A percentile compares a stretch with the other conserved stretches of the same genome.
These are phyloP conservation scores for Amoebophrya sp. DNA, from an alignment of 169 alveolate species.

Conservation along the genomic window DNA sequence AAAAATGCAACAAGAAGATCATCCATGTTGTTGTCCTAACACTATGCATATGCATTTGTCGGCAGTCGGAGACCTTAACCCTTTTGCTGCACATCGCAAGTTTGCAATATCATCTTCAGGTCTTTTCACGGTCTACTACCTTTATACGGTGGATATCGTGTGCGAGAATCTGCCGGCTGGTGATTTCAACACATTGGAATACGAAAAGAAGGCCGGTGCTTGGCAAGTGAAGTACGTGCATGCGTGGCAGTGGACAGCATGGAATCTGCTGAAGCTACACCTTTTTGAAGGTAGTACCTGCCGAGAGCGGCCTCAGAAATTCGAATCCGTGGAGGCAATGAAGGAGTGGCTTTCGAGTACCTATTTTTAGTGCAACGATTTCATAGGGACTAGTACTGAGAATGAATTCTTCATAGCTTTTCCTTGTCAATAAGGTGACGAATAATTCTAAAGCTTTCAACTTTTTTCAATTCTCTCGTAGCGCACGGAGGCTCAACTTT, in stretches of 20 bases:
- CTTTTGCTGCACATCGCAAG: no score
- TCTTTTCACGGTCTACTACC: background rate
- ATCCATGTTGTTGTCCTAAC: no score
- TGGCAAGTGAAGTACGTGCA: background rate
- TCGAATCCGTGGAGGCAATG: background rate
- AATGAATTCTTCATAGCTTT: no score
- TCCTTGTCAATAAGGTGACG: no score
- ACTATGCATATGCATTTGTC: no score
- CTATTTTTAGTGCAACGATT: background rate
- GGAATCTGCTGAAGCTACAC: slow-evolving; percentile 2
- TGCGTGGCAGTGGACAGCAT: background rate
- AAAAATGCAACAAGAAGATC: no score
- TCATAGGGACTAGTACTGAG: no score
- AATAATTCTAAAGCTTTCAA: no score
- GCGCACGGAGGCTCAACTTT: background rate
- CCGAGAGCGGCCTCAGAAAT: background rate
- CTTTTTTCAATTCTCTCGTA: no score
- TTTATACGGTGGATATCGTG: background rate
- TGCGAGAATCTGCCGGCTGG: background rate
- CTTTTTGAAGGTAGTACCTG: background rate
- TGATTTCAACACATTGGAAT: background rate
- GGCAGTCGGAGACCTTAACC: no score
- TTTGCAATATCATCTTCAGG: background rate
- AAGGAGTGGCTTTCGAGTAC: background rate
- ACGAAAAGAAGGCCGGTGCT: background rate